These are phyloP conservation scores for Hypoxylon sp. DNA, from an alignment of 2,329 filamentous ascomycete species.

Conservation along the genomic window DNA sequence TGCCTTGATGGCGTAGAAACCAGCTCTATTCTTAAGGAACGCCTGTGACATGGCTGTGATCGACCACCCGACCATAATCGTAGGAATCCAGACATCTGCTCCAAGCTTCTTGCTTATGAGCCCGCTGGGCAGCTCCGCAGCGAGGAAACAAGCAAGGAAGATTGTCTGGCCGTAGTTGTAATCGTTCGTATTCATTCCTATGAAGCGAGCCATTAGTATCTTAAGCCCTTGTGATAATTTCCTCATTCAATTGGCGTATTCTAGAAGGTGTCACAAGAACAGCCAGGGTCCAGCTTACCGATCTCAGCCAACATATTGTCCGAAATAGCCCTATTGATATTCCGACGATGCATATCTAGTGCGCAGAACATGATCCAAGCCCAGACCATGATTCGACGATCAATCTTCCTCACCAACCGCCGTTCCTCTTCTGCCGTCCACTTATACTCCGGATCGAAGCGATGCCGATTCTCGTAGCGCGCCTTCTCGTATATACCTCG, in stretches of 20 bases:
- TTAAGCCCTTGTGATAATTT: not conserved
- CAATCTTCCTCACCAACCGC: conserved; percentile 66
- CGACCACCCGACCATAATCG: conserved; percentile 60
- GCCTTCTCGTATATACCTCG: conserved; percentile 68
- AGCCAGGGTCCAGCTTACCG: conserved; percentile 47
- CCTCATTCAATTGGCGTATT: not conserved
- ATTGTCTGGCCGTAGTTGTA: conserved; percentile 66
- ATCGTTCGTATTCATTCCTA: conserved; percentile 58
- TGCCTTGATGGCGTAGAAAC: conserved; percentile 54
- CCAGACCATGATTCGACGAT: conserved; percentile 55
- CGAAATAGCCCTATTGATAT: conserved; percentile 53
- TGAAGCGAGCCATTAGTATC: not conserved
- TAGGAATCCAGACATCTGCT: conserved; percentile 65
- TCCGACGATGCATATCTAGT: conserved; percentile 49
- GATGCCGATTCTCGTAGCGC: conserved; percentile 70
- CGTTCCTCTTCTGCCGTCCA: conserved; percentile 72
- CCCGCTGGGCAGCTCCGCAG: conserved; percentile 69
- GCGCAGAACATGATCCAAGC: conserved; percentile 50
- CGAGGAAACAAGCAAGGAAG: conserved; percentile 64
- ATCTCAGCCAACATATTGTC: conserved; percentile 58
- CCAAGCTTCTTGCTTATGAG: conserved; percentile 66
- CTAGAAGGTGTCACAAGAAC: not conserved
- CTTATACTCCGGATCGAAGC: conserved; percentile 69
- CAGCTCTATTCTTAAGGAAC: conserved; percentile 49
- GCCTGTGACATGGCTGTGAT: conserved; percentile 55